phyloP scores from a whole-genome alignment of 208 protist genomes.

The Sergeia podlipaevii region DNA sequence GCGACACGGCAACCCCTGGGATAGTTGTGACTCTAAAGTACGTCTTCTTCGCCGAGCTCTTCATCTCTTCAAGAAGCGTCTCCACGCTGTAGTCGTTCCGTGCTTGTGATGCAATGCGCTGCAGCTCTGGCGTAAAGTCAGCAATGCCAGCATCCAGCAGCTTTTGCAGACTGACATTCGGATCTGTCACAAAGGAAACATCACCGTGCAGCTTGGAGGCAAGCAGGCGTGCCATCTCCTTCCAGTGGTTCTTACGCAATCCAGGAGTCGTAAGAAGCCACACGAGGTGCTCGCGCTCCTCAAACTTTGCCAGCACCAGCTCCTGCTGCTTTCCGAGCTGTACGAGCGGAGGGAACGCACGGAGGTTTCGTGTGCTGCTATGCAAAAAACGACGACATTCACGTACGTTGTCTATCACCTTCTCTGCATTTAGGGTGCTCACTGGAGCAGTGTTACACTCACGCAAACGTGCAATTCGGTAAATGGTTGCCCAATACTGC shows the following conservation, averaged over 20 bases:
- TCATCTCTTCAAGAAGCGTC: constrained; percentile 78
- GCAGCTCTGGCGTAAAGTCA: constrained; percentile 46
- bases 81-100: constrained; percentile 75
- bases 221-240: constrained; percentile 74
- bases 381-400: constrained; percentile 76
- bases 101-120: constrained; percentile 60
- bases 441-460: constrained; percentile 75
- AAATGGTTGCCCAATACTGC: constrained; percentile 76
- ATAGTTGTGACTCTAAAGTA: constrained; percentile 46
- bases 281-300: constrained; percentile 65
- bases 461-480: constrained; percentile 49
- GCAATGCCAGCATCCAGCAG: constrained; percentile 68
- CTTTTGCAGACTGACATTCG: constrained; percentile 46
- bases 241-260: constrained; percentile 86
- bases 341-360: constrained; percentile 60
- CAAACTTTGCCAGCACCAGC: constrained; percentile 68
- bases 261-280: constrained; percentile 67
- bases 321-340: constrained; percentile 82
- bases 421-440: constrained; percentile 37
- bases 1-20: constrained; percentile 9
- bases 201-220: constrained; percentile 45
- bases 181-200: constrained; percentile 32
- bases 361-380: constrained; percentile 57
- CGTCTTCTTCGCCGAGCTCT: constrained; percentile 74
- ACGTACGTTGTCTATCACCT: constrained; percentile 74